Evolutionary conservation across 1,284 basidiomycete genomes (phyloP).

Genomic region (Mrakiaceae sp.): DNA sequence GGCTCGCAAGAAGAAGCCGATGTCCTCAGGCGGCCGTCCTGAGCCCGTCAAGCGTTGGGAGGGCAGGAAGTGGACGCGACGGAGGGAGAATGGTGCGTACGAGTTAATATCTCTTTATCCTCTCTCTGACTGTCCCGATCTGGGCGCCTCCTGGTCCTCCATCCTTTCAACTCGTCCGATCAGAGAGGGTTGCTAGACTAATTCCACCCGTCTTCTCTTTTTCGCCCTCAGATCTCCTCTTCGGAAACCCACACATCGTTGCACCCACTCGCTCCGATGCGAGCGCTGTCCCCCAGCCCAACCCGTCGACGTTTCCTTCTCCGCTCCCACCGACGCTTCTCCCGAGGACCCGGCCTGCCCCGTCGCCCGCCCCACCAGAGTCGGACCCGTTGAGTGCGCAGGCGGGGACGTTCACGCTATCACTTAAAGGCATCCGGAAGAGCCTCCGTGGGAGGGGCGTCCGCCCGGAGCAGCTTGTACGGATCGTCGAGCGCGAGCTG

Average conservation of each 20-base stretch:
- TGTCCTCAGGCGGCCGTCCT: not conserved
- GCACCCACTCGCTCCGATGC: slow-evolving; percentile 2
- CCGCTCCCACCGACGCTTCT: slow-evolving; percentile 9
- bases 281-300: not conserved
- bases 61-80: not conserved
- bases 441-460: slow-evolving; percentile 7
- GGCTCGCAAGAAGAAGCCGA: not conserved
- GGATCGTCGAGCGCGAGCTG: slow-evolving; percentile 12
- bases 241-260: slow-evolving; percentile 5
- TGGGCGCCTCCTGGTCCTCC: not conserved
- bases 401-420: slow-evolving; percentile 8
- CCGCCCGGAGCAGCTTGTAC: slow-evolving; percentile 10
- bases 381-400: not conserved
- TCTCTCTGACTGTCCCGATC: not conserved
- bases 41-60: slow-evolving; percentile 2
- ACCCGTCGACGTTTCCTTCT: slow-evolving; percentile 5
- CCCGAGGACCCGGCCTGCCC: slow-evolving; percentile 14
- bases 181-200: too few species aligned
- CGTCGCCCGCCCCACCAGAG: slow-evolving; percentile 1
- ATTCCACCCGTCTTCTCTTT: not conserved
- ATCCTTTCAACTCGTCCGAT: too few species aligned
- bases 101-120: too few species aligned
- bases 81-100: slow-evolving; percentile 6
- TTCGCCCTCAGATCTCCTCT: slow-evolving; percentile 1
- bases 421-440: slow-evolving; percentile 12